Evolutionary conservation across 106 monocot genomes (phyloP).

Genomic region (Dendrobium huoshanense): DNA sequence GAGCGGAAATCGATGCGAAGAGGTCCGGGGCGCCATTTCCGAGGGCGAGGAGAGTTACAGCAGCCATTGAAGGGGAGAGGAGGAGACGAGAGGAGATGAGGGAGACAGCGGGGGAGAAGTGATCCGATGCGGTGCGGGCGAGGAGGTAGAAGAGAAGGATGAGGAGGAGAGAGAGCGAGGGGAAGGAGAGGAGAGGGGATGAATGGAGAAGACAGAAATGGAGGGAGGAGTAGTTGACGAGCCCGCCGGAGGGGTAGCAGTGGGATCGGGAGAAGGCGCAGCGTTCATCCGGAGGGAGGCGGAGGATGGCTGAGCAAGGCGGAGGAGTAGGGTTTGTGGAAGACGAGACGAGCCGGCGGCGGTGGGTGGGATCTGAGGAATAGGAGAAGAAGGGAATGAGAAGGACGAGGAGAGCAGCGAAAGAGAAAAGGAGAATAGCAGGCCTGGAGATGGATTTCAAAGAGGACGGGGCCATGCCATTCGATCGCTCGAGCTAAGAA

Average conservation of each 20-base stretch:
- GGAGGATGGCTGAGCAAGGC: slow-evolving; percentile 16
- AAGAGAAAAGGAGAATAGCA: slow-evolving; percentile 4
- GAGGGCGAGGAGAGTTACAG: slow-evolving; percentile 92
- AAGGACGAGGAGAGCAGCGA: slow-evolving; percentile 11
- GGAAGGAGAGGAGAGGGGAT: slow-evolving; percentile 28
- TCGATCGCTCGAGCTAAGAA: neutral
- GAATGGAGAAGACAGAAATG: slow-evolving; percentile 27
- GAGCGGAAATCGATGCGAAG: slow-evolving; percentile 75
- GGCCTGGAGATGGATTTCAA: neutral
- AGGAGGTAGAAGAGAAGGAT: slow-evolving; percentile 59
- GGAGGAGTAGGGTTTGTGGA: neutral
- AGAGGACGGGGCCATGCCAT: slow-evolving; percentile 6
- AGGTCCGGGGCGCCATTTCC: slow-evolving; percentile 93
- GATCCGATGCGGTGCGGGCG: slow-evolving; percentile 28
- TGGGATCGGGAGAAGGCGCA: slow-evolving; percentile 17
- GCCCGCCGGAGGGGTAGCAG: slow-evolving; percentile 16
- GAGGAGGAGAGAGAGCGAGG: slow-evolving; percentile 44
- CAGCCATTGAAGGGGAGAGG: slow-evolving; percentile 73
- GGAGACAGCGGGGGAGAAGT: slow-evolving; percentile 62
- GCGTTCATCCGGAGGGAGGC: slow-evolving; percentile 11
- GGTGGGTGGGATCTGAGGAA: slow-evolving; percentile 1
- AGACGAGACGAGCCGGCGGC: slow-evolving; percentile 1
- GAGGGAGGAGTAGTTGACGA: slow-evolving; percentile 50
- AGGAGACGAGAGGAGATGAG: slow-evolving; percentile 49
- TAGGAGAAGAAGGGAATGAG: slow-evolving; percentile 13